Percentiles rank a stretch among this genome's conserved stretches.
phyloP scores from a whole-genome alignment of 1,284 basidiomycete genomes.

The Leccinum huronense region DNA sequence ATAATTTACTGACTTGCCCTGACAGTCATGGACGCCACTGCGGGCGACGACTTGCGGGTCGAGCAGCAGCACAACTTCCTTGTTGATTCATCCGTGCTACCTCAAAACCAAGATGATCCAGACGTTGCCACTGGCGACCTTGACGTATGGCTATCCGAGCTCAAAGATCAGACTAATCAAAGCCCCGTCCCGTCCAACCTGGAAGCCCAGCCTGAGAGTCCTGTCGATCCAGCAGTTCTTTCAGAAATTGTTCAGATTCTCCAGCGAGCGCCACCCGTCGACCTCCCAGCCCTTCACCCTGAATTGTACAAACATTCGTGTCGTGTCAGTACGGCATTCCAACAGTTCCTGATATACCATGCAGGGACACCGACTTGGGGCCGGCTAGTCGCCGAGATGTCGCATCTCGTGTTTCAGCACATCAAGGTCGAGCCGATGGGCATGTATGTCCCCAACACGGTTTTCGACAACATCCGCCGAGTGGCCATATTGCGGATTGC shows the following conservation, averaged over 20 bases:
- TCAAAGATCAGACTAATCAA: not conserved
- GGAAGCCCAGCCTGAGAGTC: not conserved
- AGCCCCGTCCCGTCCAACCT: not conserved
- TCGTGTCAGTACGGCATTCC: not conserved
- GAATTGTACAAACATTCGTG: not conserved
- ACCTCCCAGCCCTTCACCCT: not conserved
- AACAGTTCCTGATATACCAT: not conserved
- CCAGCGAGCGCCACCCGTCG: not conserved
- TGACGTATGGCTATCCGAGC: not conserved
- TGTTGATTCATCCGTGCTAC: not conserved
- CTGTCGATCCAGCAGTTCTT: not conserved
- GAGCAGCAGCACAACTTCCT: not conserved
- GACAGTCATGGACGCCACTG: not conserved
- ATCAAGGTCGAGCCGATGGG: not conserved
- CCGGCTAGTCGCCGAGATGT: not conserved
- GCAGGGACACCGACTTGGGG: not conserved
- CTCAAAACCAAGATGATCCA: not conserved
- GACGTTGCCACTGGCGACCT: not conserved
- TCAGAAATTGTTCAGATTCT: not conserved
- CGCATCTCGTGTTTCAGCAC: not conserved
- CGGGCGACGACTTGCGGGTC: not conserved
- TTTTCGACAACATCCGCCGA: not conserved
- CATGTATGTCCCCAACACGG: not conserved
- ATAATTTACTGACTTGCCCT: not conserved
- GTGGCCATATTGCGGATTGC: not conserved